Percentiles rank a stretch among this genome's conserved stretches.
phyloP scores from a whole-genome alignment of 495 filamentous ascomycete species.

The Amorphotheca resinae region DNA sequence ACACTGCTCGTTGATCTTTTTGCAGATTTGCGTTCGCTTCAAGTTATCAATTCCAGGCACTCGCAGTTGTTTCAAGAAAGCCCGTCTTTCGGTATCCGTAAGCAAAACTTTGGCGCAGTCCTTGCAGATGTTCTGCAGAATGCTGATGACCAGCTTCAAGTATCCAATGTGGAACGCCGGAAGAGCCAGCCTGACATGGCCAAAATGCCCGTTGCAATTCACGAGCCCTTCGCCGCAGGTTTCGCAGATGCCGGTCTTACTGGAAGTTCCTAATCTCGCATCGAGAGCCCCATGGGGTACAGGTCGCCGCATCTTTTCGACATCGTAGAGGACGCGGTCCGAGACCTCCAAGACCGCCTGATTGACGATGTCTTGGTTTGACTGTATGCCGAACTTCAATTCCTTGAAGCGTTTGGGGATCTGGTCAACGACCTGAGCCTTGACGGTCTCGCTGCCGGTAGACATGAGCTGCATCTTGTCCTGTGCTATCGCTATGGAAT shows the following conservation, averaged over 20 bases:
- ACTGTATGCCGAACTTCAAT: constrained; percentile 89
- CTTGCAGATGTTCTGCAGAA: constrained; percentile 92
- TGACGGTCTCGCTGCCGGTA: constrained; percentile 40
- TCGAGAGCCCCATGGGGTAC: constrained; percentile 78
- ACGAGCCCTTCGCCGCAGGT: constrained; percentile 71
- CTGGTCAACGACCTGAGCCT: constrained; percentile 81
- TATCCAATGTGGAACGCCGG: constrained; percentile 94
- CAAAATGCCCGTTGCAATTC: constrained; percentile 88
- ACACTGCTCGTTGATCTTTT: constrained; percentile 78
- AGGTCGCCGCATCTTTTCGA: constrained; percentile 55
- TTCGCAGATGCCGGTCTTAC: constrained; percentile 55
- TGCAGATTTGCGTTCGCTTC: constrained; percentile 62
- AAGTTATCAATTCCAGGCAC: constrained; percentile 78
- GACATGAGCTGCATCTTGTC: constrained; percentile 14
- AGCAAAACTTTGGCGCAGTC: constrained; percentile 67
- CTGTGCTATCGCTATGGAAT: too few relatives aligned
- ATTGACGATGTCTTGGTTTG: constrained; percentile 83
- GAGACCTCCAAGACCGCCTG: constrained; percentile 89
- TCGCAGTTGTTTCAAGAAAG: constrained; percentile 64
- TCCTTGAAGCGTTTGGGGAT: constrained; percentile 89
- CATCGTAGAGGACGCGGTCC: constrained; percentile 80
- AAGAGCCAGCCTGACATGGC: constrained; percentile 76
- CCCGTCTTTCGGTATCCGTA: constrained; percentile 57
- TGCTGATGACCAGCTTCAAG: constrained; percentile 76
- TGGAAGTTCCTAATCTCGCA: constrained; percentile 76